Evolutionary conservation across 306 rosid genomes (phyloP).

Genomic region (Sindora glabra): DNA sequence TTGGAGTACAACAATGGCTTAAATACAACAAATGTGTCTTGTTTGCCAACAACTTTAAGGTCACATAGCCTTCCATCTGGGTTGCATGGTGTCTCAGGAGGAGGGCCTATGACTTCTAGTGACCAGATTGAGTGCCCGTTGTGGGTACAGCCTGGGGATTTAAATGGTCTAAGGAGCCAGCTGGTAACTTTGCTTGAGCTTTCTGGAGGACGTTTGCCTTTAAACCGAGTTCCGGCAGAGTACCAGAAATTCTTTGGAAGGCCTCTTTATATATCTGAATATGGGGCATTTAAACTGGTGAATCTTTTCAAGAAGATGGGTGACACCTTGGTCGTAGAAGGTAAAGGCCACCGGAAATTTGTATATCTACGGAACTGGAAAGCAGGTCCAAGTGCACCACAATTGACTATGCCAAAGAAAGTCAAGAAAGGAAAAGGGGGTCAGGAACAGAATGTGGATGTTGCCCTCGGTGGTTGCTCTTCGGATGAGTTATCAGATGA

Average conservation of each 20-base stretch:
- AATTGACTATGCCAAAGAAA: conserved; percentile 47
- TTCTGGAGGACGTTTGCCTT: conserved; percentile 72
- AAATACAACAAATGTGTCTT: conserved; percentile 29
- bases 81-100: conserved; percentile 51
- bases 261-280: conserved; percentile 66
- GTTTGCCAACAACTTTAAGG: conserved; percentile 37
- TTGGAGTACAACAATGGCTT: conserved; percentile 52
- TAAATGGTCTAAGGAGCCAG: conserved; percentile 80
- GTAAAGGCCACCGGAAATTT: conserved; percentile 58
- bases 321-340: conserved; percentile 57
- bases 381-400: conserved; percentile 74
- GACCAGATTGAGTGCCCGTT: conserved; percentile 48
- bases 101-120: conserved; percentile 29
- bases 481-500: conserved; percentile 87
- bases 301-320: conserved; percentile 88
- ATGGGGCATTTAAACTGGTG: conserved; percentile 58
- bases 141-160: conserved; percentile 87
- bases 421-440: conserved; percentile 68
- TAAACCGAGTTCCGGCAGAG: conserved; percentile 61
- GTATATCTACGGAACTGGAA: conserved; percentile 64
- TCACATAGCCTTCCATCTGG: conserved; percentile 74
- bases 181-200: conserved; percentile 63
- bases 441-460: conserved; percentile 50
- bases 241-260: conserved; percentile 64
- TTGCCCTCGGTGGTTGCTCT: conserved; percentile 44